Conservation (phyloP, 2,329 filamentous ascomycete genomes). For the Aureobasidium lini region DNA sequence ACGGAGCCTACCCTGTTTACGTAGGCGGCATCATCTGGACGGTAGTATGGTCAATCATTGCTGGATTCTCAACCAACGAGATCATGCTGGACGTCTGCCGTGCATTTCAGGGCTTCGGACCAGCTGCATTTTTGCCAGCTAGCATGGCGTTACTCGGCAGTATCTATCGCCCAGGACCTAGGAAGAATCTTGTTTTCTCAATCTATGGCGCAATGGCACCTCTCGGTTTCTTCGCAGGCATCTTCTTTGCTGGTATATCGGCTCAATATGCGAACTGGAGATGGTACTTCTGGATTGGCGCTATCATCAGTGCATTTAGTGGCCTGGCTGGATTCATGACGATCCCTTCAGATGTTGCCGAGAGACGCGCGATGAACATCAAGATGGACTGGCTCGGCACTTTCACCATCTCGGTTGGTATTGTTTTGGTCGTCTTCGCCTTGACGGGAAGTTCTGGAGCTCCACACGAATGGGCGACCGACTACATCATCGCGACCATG, state of each 20-base stretch:
- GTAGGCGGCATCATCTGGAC: constrained; percentile 48
- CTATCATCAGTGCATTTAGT: constrained; percentile 44
- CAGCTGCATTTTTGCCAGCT: constrained; percentile 28
- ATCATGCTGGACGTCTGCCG: constrained; percentile 31
- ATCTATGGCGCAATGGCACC: constrained; percentile 46
- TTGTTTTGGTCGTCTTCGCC: constrained; percentile 65
- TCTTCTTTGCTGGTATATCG: constrained; percentile 56
- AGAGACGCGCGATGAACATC: constrained; percentile 32
- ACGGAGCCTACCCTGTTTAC: constrained; percentile 56
- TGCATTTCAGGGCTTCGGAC: constrained; percentile 30
- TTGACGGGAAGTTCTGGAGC: constrained; percentile 67
- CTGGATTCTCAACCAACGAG: constrained; percentile 26
- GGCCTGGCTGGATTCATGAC: constrained; percentile 38
- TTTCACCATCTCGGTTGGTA: constrained; percentile 53
- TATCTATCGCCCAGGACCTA: constrained; percentile 29
- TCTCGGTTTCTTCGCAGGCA: constrained; percentile 53
- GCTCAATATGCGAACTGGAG: constrained; percentile 50
- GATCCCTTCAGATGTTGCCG: constrained; percentile 42
- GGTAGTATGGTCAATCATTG: constrained; percentile 26
- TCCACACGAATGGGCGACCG: constrained; percentile 61
- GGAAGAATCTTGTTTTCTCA: constrained; percentile 30
- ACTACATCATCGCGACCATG: constrained; percentile 62
- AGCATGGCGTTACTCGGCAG: constrained; percentile 27
- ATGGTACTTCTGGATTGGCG: constrained; percentile 64
- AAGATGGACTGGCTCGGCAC: constrained; percentile 65